Percentiles rank a stretch among this genome's conserved stretches.
These are phyloP conservation scores for Colletotrichum sp. DNA, from an alignment of 2,329 filamentous ascomycete genomes.

Conservation along the genomic window DNA sequence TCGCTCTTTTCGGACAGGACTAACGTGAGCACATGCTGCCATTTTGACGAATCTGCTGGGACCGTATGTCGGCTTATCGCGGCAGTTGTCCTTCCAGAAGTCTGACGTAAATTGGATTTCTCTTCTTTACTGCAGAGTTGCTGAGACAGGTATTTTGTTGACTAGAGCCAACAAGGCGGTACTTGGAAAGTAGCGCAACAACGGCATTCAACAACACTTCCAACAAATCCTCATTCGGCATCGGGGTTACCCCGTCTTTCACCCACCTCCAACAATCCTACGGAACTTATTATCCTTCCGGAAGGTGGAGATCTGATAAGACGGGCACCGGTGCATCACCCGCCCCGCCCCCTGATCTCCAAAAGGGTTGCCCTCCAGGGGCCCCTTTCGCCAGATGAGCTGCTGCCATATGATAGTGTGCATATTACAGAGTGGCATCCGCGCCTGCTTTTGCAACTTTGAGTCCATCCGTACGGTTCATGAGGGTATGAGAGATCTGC, in stretches of 20 bases:
- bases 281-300: background rate
- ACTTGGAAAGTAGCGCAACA: background rate
- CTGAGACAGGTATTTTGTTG: background rate
- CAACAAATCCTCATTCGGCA: background rate
- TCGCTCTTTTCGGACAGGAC: background rate
- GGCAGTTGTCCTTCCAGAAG: background rate
- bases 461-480: background rate
- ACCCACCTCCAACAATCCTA: background rate
- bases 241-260: background rate
- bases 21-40: conserved; percentile 6
- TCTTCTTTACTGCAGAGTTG: background rate
- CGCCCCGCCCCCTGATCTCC: background rate
- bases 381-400: background rate
- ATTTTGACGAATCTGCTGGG: background rate
- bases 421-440: conserved; percentile 3
- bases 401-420: conserved; percentile 13
- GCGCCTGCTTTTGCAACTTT: background rate
- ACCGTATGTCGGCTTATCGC: background rate
- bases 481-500: background rate
- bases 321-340: background rate
- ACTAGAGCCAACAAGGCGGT: too few species aligned
- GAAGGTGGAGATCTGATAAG: background rate
- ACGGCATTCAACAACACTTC: background rate
- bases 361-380: too few species aligned
- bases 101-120: background rate